Percentiles rank a stretch among this genome's conserved stretches.
phyloP scores from a whole-genome alignment of 495 filamentous ascomycete genomes.

The Recurvomyces mirabilis region DNA sequence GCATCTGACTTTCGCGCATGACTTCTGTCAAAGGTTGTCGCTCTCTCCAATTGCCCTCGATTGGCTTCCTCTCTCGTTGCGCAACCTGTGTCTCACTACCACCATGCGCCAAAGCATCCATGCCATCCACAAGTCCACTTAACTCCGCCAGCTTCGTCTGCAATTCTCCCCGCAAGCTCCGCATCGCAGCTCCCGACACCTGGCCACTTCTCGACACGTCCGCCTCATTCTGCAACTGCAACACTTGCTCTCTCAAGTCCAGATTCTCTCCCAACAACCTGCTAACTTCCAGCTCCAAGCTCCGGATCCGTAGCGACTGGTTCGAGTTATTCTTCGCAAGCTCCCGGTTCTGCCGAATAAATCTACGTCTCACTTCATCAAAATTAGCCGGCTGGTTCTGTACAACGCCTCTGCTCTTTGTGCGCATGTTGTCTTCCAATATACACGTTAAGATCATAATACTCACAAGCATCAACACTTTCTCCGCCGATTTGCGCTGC shows the following conservation, averaged over 20 bases:
- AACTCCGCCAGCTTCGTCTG: constrained; percentile 48
- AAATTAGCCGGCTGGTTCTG: constrained; percentile 19
- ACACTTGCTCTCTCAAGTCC: constrained; percentile 63
- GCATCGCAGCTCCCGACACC: constrained; percentile 20
- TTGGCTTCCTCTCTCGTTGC: neutral
- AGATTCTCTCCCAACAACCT: constrained; percentile 81
- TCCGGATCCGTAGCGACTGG: constrained; percentile 81
- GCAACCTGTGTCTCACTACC: neutral
- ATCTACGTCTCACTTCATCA: constrained; percentile 64
- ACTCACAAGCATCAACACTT: constrained; percentile 71
- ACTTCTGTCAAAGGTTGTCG: constrained; percentile 16
- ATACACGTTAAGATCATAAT: too few species aligned
- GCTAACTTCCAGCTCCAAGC: constrained; percentile 72
- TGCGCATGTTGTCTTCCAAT: constrained; percentile 20
- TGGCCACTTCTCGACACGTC: constrained; percentile 24
- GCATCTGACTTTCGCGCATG: constrained; percentile 36
- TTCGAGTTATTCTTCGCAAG: constrained; percentile 80
- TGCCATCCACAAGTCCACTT: constrained; percentile 41
- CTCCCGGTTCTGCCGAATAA: constrained; percentile 87
- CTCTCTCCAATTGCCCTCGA: constrained; percentile 18
- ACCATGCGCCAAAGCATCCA: constrained; percentile 3
- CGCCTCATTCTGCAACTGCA: constrained; percentile 58
- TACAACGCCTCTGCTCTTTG: constrained; percentile 10
- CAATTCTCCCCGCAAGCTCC: constrained; percentile 31
- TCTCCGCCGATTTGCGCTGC: constrained; percentile 41